Percentiles rank a stretch among this genome's conserved stretches.
phyloP scores from a whole-genome alignment of 2,329 filamentous ascomycete genomes.

The Chalara sp. region DNA sequence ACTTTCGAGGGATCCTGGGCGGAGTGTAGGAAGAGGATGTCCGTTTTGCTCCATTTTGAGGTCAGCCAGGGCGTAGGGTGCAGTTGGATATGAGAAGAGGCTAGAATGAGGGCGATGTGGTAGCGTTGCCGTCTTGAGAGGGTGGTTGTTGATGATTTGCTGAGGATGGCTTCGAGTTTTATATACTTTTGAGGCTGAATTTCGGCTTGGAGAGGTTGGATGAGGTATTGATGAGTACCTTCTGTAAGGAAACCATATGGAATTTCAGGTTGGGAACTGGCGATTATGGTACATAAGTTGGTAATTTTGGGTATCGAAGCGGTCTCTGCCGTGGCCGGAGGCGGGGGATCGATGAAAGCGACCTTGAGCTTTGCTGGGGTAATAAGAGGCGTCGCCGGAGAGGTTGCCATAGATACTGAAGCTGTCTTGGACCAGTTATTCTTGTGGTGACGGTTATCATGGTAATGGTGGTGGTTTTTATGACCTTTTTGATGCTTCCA shows the following conservation, averaged over 20 bases:
- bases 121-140: too few species aligned
- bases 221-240: constrained; percentile 4
- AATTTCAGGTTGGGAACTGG: constrained; percentile 6
- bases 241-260: constrained; percentile 7
- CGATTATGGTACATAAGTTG: constrained; percentile 10
- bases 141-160: too few species aligned
- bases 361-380: constrained; percentile 1
- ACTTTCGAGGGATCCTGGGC: constrained; percentile 4
- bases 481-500: background rate
- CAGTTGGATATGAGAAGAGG: too few species aligned
- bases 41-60: too few species aligned
- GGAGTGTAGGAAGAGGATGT: too few species aligned
- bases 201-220: constrained; percentile 4
- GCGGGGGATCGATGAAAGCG: constrained; percentile 2
- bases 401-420: background rate
- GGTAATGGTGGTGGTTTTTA: background rate
- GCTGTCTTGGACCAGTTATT: background rate
- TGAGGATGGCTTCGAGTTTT: too few species aligned
- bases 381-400: background rate
- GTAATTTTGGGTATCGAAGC: constrained; percentile 4
- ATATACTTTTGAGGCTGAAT: too few species aligned
- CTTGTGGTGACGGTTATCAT: background rate
- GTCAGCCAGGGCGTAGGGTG: too few species aligned
- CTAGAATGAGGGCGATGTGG: too few species aligned
- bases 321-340: background rate